phyloP scores from a whole-genome alignment of 2,329 filamentous ascomycete genomes.

The Tolypocladium tundrense region DNA sequence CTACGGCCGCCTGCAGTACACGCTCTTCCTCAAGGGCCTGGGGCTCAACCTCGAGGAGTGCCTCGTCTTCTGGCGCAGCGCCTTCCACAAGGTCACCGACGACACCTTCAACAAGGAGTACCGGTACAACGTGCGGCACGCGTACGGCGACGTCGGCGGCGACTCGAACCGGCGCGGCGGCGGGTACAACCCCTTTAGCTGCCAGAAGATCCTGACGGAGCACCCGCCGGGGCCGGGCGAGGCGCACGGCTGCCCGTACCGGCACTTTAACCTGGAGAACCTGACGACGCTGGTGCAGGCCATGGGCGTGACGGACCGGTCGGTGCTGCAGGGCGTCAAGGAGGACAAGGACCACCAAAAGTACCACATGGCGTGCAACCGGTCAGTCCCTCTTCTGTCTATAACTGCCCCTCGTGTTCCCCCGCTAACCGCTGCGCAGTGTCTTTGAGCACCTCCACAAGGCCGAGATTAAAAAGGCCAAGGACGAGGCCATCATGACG shows the following conservation, averaged over 20 bases:
- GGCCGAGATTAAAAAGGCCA: constrained; percentile 63
- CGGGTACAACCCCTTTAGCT: constrained; percentile 85
- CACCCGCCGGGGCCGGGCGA: constrained; percentile 79
- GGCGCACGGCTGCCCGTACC: constrained; percentile 90
- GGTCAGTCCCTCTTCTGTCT: constrained; percentile 33
- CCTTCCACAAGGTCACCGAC: constrained; percentile 80
- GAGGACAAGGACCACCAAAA: constrained; percentile 84
- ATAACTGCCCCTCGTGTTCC: neutral
- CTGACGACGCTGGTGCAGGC: constrained; percentile 64
- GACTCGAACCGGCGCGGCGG: constrained; percentile 78
- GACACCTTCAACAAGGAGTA: constrained; percentile 98
- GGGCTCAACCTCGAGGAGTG: constrained; percentile 87
- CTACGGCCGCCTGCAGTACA: constrained; percentile 86
- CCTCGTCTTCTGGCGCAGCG: constrained; percentile 80
- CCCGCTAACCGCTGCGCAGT: constrained; percentile 21
- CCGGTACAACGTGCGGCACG: constrained; percentile 91
- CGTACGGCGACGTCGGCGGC: constrained; percentile 89
- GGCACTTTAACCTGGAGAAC: constrained; percentile 86
- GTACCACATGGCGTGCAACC: constrained; percentile 92
- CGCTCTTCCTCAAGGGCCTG: constrained; percentile 92
- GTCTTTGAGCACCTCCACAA: constrained; percentile 88
- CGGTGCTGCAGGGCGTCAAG: constrained; percentile 68
- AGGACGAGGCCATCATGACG: constrained; percentile 62
- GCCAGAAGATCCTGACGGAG: constrained; percentile 90
- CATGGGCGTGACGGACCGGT: constrained; percentile 69